Evolutionary conservation across 805 yeast genomes (phyloP).

Genomic region (Candida qinlingensis): DNA sequence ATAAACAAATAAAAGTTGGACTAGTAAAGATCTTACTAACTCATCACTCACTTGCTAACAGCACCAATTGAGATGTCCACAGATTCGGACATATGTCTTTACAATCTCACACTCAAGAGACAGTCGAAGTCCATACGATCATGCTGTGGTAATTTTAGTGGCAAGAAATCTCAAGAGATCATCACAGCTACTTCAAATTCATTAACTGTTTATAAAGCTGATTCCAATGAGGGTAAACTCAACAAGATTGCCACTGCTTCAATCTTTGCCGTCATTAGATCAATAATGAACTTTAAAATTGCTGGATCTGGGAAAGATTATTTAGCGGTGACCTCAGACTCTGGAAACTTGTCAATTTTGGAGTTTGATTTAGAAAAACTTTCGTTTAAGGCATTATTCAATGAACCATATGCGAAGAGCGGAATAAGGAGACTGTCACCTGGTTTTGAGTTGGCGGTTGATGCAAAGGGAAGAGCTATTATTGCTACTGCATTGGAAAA

Average conservation of each 20-base stretch:
- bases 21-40: too few relatives aligned
- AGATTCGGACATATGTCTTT: slow-evolving; percentile 38
- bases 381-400: slow-evolving; percentile 38
- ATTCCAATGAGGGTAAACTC: slow-evolving; percentile 53
- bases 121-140: slow-evolving; percentile 51
- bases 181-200: slow-evolving; percentile 51
- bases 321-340: slow-evolving; percentile 69
- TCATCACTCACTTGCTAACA: too few relatives aligned
- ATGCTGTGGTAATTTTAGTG: slow-evolving; percentile 66
- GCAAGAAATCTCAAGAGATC: slow-evolving; percentile 53
- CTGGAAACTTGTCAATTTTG: slow-evolving; percentile 62
- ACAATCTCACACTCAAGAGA: slow-evolving; percentile 63
- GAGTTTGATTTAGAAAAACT: slow-evolving; percentile 36
- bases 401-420: slow-evolving; percentile 67
- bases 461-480: slow-evolving; percentile 66
- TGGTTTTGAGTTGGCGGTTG: slow-evolving; percentile 65
- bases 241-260: slow-evolving; percentile 37
- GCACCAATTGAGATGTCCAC: slow-evolving; percentile 1
- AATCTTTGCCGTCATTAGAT: slow-evolving; percentile 54
- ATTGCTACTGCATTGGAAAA: slow-evolving; percentile 70
- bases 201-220: slow-evolving; percentile 48
- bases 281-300: slow-evolving; percentile 44
- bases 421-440: slow-evolving; percentile 76
- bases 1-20: too few relatives aligned
- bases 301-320: slow-evolving; percentile 51